Base-by-base conservation (phyloP, 176 grass and related monocot species). In the Oryza glumipatula region DNA sequence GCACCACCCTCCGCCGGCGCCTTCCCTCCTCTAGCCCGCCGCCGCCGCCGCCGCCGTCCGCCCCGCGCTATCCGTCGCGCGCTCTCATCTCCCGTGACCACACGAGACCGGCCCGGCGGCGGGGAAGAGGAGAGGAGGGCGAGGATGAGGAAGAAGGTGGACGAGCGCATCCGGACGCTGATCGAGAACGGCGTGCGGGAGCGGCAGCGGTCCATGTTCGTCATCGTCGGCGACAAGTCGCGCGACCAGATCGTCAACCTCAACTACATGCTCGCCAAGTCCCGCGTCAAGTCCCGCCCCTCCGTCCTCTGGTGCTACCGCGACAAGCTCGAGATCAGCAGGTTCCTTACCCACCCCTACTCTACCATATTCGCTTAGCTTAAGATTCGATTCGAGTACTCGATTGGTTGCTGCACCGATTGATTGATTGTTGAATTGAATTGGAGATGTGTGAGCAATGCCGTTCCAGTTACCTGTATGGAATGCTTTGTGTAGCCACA, bases 221-320 rank as follows among this genome's bases (percentile, higher is more conserved):
- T 97, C 84, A 94, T 98, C 76, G 89, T 98, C 71, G 96, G 93
- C 65, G 96, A 98, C 83, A 98, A 95, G 80, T 98, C 96, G 51
- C 93, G 93, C 3, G 87, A 95, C 79, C 96, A 98, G 87, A 92
- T 93, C 45, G 88, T 91, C 60, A 95, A 98, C 77, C 96, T 98
- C 33, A 92, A 98, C 85, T 90, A 95, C 72, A 95, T 98, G 93
- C 86, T 94, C 61, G 82, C 82, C 84, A 94, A 98, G 81, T 94
- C 96, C 56, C 73, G 88, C 11, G 78, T 96, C 45, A 98, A 96
- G 84, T 88, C 93, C 3, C 89, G 86, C 23, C 91, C 91, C 22
- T 90, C 91, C 22, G 84, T 98, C 11, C 79, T 98, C 6, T 98
- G 96, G 96, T 98, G 96, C 93, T 98, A 98, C 78, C 89, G 86